Percentiles rank a stretch among this genome's conserved stretches.
These are phyloP conservation scores for Helminthosporium solani DNA, from an alignment of 2,329 filamentous ascomycete genomes.

Conservation along the genomic window DNA sequence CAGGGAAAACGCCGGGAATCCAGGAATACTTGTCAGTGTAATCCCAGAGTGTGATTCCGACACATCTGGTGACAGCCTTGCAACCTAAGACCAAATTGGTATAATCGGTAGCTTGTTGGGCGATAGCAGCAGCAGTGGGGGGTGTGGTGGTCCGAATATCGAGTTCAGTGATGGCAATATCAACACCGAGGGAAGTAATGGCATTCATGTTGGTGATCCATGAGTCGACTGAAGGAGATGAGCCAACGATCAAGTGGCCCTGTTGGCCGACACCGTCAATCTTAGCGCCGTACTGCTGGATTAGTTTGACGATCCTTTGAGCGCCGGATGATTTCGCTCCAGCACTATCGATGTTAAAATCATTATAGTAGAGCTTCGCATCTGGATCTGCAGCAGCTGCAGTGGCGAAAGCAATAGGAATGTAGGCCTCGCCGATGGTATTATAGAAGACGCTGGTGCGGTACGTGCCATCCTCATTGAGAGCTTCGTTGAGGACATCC, in stretches of 20 bases:
- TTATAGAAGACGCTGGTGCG: constrained; percentile 43
- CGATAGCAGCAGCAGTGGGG: constrained; percentile 20
- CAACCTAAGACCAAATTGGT: constrained; percentile 55
- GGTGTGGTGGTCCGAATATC: constrained; percentile 54
- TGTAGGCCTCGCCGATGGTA: constrained; percentile 43
- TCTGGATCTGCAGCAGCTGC: constrained; percentile 40
- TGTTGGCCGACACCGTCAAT: constrained; percentile 52
- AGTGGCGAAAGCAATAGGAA: constrained; percentile 45
- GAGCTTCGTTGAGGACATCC: constrained; percentile 46
- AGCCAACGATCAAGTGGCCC: constrained; percentile 52
- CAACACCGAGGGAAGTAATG: constrained; percentile 54
- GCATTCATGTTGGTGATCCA: constrained; percentile 51
- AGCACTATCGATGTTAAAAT: constrained; percentile 47
- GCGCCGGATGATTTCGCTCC: constrained; percentile 41
- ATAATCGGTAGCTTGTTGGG: constrained; percentile 54
- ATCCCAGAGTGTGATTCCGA: constrained; percentile 62
- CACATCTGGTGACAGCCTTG: constrained; percentile 55
- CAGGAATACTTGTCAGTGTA: constrained; percentile 50
- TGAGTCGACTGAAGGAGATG: constrained; percentile 30
- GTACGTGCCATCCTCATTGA: constrained; percentile 45
- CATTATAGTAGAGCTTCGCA: constrained; percentile 48
- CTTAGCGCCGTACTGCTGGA: constrained; percentile 34
- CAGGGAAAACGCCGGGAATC: constrained; percentile 47
- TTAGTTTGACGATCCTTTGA: constrained; percentile 40
- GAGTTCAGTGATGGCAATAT: constrained; percentile 64